Evolutionary conservation across 805 yeast species (phyloP), one percentile per base, ranked within the genome.

Genomic region (Monosporozyma aquatica): DNA sequence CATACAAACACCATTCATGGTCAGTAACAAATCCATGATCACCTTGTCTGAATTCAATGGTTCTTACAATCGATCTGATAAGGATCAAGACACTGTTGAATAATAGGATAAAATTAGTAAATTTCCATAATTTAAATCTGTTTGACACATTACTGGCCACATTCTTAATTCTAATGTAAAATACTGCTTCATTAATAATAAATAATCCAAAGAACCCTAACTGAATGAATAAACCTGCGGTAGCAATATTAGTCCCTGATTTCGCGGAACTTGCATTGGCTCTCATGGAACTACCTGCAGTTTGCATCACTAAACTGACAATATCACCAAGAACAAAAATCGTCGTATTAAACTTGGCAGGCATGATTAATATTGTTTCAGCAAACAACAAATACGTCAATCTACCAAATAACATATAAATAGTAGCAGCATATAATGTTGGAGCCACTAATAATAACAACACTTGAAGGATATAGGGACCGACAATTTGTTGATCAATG

Each of bases 171-270:
- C 43, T 37, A 22, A 32, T 20, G 17, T 46, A 28, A 44, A 58
- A 51, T 22, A 39, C 9, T 20, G 40, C 6, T 41, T 52, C 51
- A 20, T 51, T 46, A 15, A 50, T 25, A 11, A 56, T 46, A 37
- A 65, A 65, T 23, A 57, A 15, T 4, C 51, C 58, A 43, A 64
- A 60, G 29, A 59, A 57, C 3, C 42, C 47, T n/a, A 63, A 17
- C 46, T 64, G 68, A n/a, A 65, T 45, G 37, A 49, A 47, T 25
- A 65, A 42, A 26, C 69, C 69, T n/a, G 46, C 62, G 15, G 58
- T 43, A 18, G 57, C 47, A 7, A 65, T 32, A 3, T 47, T 40
- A 15, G 44, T 28, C 26, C 66, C 68, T 32, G 46, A 20, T 1
- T 37, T 34, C 1, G 18, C 18, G 11, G 37, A 20, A 13, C 35